phyloP scores from a whole-genome alignment of 2,329 filamentous ascomycete species.

The Aspergillus neoniger region DNA sequence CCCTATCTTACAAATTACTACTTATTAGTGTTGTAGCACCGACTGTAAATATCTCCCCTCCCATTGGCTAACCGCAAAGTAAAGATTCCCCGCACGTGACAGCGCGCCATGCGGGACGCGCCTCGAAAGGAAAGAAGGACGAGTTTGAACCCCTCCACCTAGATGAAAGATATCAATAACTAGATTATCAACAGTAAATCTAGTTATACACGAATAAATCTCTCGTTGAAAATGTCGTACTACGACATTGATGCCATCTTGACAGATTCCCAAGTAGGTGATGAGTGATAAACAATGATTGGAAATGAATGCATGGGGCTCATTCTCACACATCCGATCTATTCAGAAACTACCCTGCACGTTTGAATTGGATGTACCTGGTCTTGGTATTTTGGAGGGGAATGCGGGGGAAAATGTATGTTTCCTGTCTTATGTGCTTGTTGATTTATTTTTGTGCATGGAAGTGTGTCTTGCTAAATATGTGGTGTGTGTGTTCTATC shows the following conservation, averaged over 20 bases:
- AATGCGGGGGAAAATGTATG: slow-evolving; percentile 65
- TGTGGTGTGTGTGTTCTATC: neutral
- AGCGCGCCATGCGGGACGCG: slow-evolving; percentile 14
- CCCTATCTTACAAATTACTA: too few relatives aligned
- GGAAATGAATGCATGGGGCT: neutral
- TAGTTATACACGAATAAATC: neutral
- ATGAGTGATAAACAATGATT: neutral
- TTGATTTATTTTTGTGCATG: neutral
- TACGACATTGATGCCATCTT: slow-evolving; percentile 52
- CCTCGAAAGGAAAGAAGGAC: neutral
- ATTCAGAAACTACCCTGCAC: slow-evolving; percentile 88
- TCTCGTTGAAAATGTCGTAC: slow-evolving; percentile 41
- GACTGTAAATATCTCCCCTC: neutral
- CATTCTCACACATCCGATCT: neutral
- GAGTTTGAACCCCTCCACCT: neutral
- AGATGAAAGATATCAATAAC: neutral
- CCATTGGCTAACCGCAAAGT: neutral
- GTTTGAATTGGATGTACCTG: slow-evolving; percentile 85
- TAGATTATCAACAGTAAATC: too few relatives aligned
- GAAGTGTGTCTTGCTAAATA: neutral
- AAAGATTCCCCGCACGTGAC: slow-evolving; percentile 9
- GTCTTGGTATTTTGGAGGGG: slow-evolving; percentile 86
- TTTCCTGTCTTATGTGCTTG: neutral
- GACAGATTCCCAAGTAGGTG: slow-evolving; percentile 46
- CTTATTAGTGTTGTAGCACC: too few relatives aligned